Evolutionary conservation across 306 rosid genomes (phyloP).

Genomic region (Pyrus bretschneideri): DNA sequence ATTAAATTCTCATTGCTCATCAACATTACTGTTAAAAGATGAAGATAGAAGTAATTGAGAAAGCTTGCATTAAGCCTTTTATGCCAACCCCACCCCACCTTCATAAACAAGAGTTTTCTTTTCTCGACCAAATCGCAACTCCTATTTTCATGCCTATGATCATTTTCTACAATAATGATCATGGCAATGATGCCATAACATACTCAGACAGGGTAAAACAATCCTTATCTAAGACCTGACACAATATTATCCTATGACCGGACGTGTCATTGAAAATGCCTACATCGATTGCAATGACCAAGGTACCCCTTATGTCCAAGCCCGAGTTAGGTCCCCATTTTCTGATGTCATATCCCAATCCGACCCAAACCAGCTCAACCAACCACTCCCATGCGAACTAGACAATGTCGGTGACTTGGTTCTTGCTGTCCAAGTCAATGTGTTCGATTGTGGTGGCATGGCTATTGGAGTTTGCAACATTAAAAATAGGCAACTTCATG

Average conservation of each 20-base stretch:
- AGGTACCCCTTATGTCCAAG: conserved; percentile 1
- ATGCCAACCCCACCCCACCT: conserved; percentile 22
- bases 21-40: not conserved
- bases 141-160: conserved; percentile 15
- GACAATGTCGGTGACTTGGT: conserved; percentile 5
- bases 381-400: conserved; percentile 6
- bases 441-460: conserved; percentile 28
- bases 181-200: too few relatives aligned
- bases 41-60: conserved; percentile 1
- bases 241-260: conserved; percentile 13
- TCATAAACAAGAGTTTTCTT: conserved; percentile 14
- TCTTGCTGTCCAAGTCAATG: conserved; percentile 11
- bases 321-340: not conserved
- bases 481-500: too few relatives aligned
- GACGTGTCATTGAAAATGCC: conserved; percentile 1
- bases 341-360: not conserved
- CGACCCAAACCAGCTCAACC: conserved; percentile 3
- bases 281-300: conserved; percentile 11
- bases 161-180: conserved; percentile 7
- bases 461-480: conserved; percentile 4
- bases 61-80: conserved; percentile 7
- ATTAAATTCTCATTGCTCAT: not conserved
- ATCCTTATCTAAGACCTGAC: conserved; percentile 14
- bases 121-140: conserved; percentile 17
- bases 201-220: not conserved